Evolutionary conservation across 306 rosid species (phyloP).

Genomic region (Lablab purpureus): DNA sequence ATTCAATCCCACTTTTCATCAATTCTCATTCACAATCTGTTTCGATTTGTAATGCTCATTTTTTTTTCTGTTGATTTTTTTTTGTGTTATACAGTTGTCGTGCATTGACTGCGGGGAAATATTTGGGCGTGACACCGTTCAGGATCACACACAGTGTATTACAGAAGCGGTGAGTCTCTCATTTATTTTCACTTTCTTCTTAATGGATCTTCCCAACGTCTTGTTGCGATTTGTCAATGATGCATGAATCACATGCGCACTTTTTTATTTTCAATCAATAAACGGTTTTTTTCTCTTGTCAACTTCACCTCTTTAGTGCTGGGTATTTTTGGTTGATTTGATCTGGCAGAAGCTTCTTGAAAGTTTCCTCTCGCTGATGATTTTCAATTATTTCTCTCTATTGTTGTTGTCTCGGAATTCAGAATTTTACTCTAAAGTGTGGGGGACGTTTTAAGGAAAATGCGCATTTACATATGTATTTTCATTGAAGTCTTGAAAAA

Average conservation of each 20-base stretch:
- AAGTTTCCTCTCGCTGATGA: neutral
- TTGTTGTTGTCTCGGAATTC: neutral
- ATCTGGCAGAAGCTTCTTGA: neutral
- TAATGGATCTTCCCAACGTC: neutral
- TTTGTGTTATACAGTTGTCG: constrained; percentile 68
- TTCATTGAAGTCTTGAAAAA: neutral
- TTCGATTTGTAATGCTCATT: neutral
- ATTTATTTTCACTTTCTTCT: constrained; percentile 13
- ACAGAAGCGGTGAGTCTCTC: constrained; percentile 77
- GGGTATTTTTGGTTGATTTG: neutral
- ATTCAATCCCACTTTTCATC: constrained; percentile 11
- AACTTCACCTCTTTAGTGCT: neutral
- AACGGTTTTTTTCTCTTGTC: neutral
- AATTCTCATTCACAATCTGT: neutral
- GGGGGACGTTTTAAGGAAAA: neutral
- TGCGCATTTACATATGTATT: neutral
- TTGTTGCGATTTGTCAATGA: constrained; percentile 4
- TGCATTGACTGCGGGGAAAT: constrained; percentile 92
- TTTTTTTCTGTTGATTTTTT: neutral
- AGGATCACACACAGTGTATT: constrained; percentile 84
- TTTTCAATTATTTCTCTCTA: neutral
- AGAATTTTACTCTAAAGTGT: neutral
- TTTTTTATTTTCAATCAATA: neutral
- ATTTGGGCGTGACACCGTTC: constrained; percentile 79
- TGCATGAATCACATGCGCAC: neutral